Evolutionary conservation across 345 rosid species (phyloP), one percentile per base, ranked within the genome.

Genomic region (Firmiana major): DNA sequence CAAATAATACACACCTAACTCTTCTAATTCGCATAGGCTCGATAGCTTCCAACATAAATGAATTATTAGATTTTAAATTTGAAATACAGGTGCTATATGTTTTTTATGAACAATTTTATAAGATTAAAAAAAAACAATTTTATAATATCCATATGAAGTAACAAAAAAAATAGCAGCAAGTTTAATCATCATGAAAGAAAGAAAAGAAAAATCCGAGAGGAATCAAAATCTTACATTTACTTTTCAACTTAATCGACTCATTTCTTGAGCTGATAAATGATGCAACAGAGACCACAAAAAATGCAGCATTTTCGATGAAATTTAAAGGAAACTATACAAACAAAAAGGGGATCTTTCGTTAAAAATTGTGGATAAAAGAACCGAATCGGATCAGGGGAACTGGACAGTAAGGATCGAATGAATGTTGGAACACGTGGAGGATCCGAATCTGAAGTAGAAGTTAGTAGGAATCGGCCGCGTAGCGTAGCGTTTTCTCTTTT

Each of bases 381-480:
- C 11, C 51, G 86, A 84, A 90, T 85, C 85, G 80, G 86, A 83
- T 82, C 83, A 48, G 66, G 75, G 9, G 48, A 8, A 67, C 34
- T 63, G 13, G 48, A 40, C 60, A 42, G 13, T 11, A 48, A 11
- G 54, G 74, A 86, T 80, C 78, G 79, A 84, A 54, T 60, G 34
- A 43, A 46, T 66, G 26, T 60, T 31, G 34, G 57, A 49, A 71
- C 59, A 70, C 43, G 77, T 19, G 66, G 55, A 45, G 77, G 84
- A 87, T 85, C 83, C 78, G 88, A 87, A 86, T 84, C 90, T 75
- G 66, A 81, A 67, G 75, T 16, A 21, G 42, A 40, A 51, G 15
- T 19, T 24, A 21, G 26, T 11, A 3, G 48, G 75, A 79, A 63
- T 69, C 49, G 71, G 34, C 19, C 3, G 21, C 40, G 24, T 64